Base-by-base conservation (phyloP, 148 eudicot species). In the Rhododendron henanense region DNA sequence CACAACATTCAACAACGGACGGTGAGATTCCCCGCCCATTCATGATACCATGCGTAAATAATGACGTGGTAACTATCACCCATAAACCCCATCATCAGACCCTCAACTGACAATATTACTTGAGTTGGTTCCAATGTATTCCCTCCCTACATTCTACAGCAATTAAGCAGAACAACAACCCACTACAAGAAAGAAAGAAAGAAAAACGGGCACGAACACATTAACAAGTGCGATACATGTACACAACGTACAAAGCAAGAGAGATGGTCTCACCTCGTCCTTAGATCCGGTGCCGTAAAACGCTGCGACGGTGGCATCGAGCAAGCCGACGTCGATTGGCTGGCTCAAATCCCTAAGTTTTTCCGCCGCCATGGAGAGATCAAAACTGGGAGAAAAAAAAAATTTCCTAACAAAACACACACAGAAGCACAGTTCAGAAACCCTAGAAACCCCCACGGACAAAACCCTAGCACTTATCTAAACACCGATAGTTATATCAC, bases 251-350 rank as follows among this genome's bases (percentile, higher is more conserved):
- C 18, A 81, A n/a, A 59, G 14, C 1, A 4, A 79, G n/a, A 73
- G 6, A 51, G 21, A 48, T 13, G 82, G 57, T 19, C 74, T 18
- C 39, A 96, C 99, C 99, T 96, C 97, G 45, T 94, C 93, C 63
- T 94, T 95, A 88, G 99, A 96, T 91, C 98, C 99, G 75, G 99
- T 96, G 89, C 99, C 99, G 82, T 96, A 96, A 87, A 96, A 96
- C 53, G 98, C 98, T 44, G 94, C 89, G 74, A 96, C 99, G 14
- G 99, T 96, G 65, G 99, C 99, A 82, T 96, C 99, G 37, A 96
- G 96, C 13, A 95, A 85, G 84, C 91, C 59, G 37, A 96, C 99
- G 69, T 96, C 99, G 84, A 96, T 93, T 61, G 99, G 99, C 91
- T 93, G 96, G 87, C 95, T 94, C 89, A 96, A 95, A 89, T 96